Base-by-base conservation (phyloP, 2,329 filamentous ascomycete species). In the Paecilomyces dactylethromorphus region DNA sequence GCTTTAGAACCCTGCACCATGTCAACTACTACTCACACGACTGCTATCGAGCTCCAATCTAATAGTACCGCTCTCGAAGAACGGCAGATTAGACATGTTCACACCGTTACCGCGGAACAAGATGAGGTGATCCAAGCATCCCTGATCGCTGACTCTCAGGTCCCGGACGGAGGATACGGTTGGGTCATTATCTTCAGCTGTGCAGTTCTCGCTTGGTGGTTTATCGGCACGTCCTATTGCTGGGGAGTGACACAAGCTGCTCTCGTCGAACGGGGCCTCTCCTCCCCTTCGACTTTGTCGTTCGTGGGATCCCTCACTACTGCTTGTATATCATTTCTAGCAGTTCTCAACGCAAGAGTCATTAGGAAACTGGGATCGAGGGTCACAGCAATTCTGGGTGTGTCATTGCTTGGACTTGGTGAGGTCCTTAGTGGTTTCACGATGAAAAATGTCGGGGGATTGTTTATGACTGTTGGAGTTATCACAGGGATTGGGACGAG, bases 221-320 rank as follows among this genome's bases (percentile, higher is more conserved):
- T 81, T 56, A 78, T 82, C 54, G 84, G 84, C 55, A 82, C 78
- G 0, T 77, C 77, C 7, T 85, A 84, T 65, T 79, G 78, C 62
- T 87, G 84, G 84, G 85, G 84, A 24, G 78, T 88, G 0, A 72
- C 87, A 53, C 85, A 88, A 69, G 76, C 77, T 3, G 83, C 79
- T 0, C 76, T 87, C 1, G 79, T 85, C 2, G 70, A 79, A 33
- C 71, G 79, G 10, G 67, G 68, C 24, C 70, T 85, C 0, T 77
- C 77, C 0, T 76, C 77, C 0, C 75, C 83, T 0, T 80, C 80
- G 0, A 84, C 81, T 0, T 72, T 87, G 22, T 80, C 83, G 1
- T 87, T 86, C 61, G 81, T 87, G 2, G 84, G 84, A 1, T 82
- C 80, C 0, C 64, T 87, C 12, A 74, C 77, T 8, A 72, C 80